Percentiles rank a stretch among this genome's conserved stretches.
phyloP scores from a whole-genome alignment of 2,329 filamentous ascomycete species.

The Plenodomus lindquistii region DNA sequence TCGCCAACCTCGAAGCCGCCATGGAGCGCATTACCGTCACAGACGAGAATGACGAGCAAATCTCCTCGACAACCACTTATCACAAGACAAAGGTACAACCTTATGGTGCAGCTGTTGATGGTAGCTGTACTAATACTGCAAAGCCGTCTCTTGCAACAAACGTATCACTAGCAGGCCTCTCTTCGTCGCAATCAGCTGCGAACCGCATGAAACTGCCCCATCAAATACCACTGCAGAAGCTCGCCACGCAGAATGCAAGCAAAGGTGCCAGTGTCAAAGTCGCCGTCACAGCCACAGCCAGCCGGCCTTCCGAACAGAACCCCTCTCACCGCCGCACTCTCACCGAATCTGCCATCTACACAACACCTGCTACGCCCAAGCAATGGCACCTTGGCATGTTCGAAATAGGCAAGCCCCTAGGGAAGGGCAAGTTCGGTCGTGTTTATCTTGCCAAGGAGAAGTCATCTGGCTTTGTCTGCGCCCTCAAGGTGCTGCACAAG shows the following conservation, averaged over 20 bases:
- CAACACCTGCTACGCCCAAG: constrained; percentile 44
- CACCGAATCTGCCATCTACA: constrained; percentile 54
- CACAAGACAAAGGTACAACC: constrained; percentile 75
- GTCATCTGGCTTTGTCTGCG: constrained; percentile 79
- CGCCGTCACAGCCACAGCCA: constrained; percentile 63
- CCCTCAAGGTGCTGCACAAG: constrained; percentile 85
- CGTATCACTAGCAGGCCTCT: constrained; percentile 54
- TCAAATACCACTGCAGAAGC: constrained; percentile 78
- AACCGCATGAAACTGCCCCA: constrained; percentile 73
- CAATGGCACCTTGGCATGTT: constrained; percentile 91
- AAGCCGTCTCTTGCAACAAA: constrained; percentile 54
- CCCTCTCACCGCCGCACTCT: constrained; percentile 46
- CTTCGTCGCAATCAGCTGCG: constrained; percentile 45
- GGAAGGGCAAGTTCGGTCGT: constrained; percentile 85
- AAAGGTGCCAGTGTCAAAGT: constrained; percentile 62
- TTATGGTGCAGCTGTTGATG: background rate
- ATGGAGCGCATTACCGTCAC: constrained; percentile 89
- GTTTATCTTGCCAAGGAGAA: constrained; percentile 85
- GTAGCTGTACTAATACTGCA: constrained; percentile 22
- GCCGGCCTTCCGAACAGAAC: constrained; percentile 44
- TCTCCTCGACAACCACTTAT: constrained; percentile 60
- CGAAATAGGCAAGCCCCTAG: constrained; percentile 83
- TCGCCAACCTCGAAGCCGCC: constrained; percentile 78
- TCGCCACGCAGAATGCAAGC: constrained; percentile 75
- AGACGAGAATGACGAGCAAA: constrained; percentile 75